Evolutionary conservation across 2,329 filamentous ascomycete species (phyloP).

Genomic region (Rutstroemia sp.): DNA sequence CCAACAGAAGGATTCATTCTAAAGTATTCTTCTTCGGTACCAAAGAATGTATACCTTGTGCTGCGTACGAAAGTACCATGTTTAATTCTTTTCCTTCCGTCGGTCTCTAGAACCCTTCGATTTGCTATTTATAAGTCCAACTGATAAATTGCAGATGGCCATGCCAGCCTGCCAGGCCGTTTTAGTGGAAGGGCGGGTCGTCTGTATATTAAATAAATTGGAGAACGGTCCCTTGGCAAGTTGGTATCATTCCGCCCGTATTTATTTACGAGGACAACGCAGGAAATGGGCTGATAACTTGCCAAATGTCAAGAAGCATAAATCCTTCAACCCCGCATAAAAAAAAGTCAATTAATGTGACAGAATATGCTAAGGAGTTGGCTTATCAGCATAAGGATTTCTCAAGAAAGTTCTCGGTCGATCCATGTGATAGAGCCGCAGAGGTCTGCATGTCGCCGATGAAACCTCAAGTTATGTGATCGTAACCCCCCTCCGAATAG

Average conservation of each 20-base stretch:
- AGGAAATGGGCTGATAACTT: too few relatives aligned
- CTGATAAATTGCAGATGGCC: not conserved
- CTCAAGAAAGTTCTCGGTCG: not conserved
- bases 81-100: not conserved
- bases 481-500: not conserved
- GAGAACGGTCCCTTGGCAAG: too few relatives aligned
- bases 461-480: not conserved
- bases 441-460: not conserved
- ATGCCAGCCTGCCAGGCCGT: not conserved
- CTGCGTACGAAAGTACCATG: not conserved
- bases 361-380: too few relatives aligned
- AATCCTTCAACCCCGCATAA: too few relatives aligned
- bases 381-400: too few relatives aligned
- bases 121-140: not conserved
- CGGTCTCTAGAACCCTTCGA: not conserved
- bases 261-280: too few relatives aligned
- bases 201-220: not conserved
- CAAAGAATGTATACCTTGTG: not conserved
- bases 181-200: not conserved
- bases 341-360: too few relatives aligned
- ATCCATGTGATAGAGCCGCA: not conserved
- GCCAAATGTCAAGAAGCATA: too few relatives aligned
- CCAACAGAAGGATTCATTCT: not conserved
- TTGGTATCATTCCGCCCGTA: too few relatives aligned
- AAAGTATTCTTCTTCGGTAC: not conserved